These are phyloP conservation scores for Acanthamoeba polyphaga DNA, from an alignment of 208 protist genomes.

Conservation along the genomic window DNA sequence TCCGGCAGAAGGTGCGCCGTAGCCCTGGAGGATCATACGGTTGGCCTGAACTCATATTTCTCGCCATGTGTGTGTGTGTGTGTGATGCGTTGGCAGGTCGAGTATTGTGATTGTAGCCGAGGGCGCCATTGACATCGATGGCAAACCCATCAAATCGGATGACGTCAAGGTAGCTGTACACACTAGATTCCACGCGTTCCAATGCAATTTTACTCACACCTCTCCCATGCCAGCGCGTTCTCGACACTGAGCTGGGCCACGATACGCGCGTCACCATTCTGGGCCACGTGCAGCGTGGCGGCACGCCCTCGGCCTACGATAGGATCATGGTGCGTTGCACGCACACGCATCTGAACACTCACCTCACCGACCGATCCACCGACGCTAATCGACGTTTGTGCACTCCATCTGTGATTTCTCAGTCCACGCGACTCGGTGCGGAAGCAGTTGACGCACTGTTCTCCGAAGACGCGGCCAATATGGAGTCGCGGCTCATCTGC, in stretches of 20 bases:
- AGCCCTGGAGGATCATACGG: no score
- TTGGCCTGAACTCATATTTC: no score
- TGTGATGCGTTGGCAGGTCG: background rate
- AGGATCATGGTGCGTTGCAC: conserved; percentile 78
- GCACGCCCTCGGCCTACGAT: conserved; percentile 86
- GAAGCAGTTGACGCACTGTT: conserved; percentile 74
- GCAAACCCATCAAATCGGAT: conserved; percentile 82
- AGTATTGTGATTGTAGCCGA: conserved; percentile 87
- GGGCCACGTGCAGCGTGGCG: conserved; percentile 89
- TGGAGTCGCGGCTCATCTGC: conserved; percentile 76
- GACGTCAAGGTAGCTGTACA: conserved; percentile 75
- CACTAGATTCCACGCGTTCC: no score
- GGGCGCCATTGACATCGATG: conserved; percentile 85
- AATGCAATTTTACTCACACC: background rate
- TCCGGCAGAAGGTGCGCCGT: background rate
- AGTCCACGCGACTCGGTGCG: conserved; percentile 77
- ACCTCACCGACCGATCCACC: background rate
- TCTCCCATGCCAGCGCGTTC: background rate
- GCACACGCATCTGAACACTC: background rate
- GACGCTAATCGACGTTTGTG: no score
- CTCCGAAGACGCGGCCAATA: background rate
- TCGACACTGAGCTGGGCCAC: conserved; percentile 75
- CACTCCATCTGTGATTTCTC: background rate
- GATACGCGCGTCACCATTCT: conserved; percentile 88
- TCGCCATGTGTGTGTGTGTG: background rate